A percentile compares a stretch with the other conserved stretches of the same genome.
Evolutionary conservation across 1,284 basidiomycete species (phyloP).

Genomic region (Tilletia indica): DNA sequence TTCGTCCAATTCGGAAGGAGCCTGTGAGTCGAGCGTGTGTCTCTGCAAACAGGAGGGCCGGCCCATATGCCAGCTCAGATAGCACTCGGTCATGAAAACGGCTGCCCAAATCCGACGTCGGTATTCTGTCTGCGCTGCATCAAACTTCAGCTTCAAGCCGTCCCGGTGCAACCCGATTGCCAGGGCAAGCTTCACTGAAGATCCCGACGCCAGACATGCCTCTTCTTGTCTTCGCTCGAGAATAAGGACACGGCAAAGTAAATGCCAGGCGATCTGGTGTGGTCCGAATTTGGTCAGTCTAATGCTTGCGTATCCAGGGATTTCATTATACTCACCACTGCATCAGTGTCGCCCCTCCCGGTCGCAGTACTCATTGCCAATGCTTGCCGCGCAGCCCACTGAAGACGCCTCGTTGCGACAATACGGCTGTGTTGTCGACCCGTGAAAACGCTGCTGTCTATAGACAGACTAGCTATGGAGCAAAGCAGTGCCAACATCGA

Average conservation of each 20-base stretch:
- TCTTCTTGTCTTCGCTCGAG: conserved; percentile 12
- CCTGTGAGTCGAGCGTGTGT: not conserved
- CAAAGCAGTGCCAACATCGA: conserved; percentile 39
- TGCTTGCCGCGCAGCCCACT: conserved; percentile 24
- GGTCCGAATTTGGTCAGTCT: not conserved
- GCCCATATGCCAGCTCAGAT: conserved; percentile 14
- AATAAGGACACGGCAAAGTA: not conserved
- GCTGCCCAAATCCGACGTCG: conserved; percentile 89
- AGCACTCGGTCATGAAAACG: conserved; percentile 62
- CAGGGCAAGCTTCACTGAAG: conserved; percentile 63
- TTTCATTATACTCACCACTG: not conserved
- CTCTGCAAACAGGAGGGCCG: not conserved
- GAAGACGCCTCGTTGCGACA: conserved; percentile 20
- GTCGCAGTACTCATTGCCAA: conserved; percentile 23
- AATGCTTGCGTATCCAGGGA: not conserved
- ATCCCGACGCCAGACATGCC: not conserved
- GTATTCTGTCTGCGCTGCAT: conserved; percentile 79
- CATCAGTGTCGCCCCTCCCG: not conserved
- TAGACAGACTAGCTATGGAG: conserved; percentile 31
- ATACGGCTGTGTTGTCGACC: conserved; percentile 15
- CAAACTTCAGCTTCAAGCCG: conserved; percentile 64
- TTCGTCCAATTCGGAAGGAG: conserved; percentile 6
- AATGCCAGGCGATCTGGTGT: not conserved
- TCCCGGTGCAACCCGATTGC: conserved; percentile 90
- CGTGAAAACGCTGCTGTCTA: conserved; percentile 21